Percentiles rank a stretch among this genome's conserved stretches.
These are phyloP conservation scores for Monosporascus cannonballus DNA, from an alignment of 2,329 filamentous ascomycete genomes.

Conservation along the genomic window DNA sequence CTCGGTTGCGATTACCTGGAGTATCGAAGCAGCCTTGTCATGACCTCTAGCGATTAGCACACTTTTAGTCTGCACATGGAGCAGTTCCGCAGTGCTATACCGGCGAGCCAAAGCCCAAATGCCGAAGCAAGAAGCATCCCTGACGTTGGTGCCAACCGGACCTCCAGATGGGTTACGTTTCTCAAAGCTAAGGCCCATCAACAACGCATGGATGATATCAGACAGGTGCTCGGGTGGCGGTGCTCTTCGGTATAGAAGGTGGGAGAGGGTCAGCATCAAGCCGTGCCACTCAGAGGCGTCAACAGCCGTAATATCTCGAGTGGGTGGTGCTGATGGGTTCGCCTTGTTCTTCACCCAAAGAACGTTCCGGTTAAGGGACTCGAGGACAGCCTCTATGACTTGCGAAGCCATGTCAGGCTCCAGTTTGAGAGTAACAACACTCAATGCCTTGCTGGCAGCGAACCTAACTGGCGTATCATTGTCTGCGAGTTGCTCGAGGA, in stretches of 20 bases:
- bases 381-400: slow-evolving; percentile 80
- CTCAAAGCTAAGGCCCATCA: slow-evolving; percentile 81
- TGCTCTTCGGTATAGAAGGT: slow-evolving; percentile 79
- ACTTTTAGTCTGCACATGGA: slow-evolving; percentile 49
- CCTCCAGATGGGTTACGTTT: slow-evolving; percentile 80
- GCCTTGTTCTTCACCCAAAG: slow-evolving; percentile 41
- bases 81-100: slow-evolving; percentile 74
- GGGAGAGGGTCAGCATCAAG: slow-evolving; percentile 77
- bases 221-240: slow-evolving; percentile 65
- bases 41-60: slow-evolving; percentile 35
- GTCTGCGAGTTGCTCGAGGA: slow-evolving; percentile 74
- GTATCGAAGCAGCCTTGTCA: slow-evolving; percentile 40
- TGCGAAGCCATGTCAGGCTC: slow-evolving; percentile 76
- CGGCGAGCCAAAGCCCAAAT: slow-evolving; percentile 88
- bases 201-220: slow-evolving; percentile 68
- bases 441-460: slow-evolving; percentile 87
- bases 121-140: slow-evolving; percentile 93
- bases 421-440: slow-evolving; percentile 76
- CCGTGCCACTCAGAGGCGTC: slow-evolving; percentile 89
- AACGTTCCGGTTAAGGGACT: slow-evolving; percentile 56
- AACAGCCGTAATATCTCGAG: slow-evolving; percentile 64
- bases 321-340: slow-evolving; percentile 26
- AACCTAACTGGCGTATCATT: slow-evolving; percentile 87
- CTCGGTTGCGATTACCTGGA: slow-evolving; percentile 76
- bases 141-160: slow-evolving; percentile 81